Evolutionary conservation across 164 flowering plant genomes (phyloP).

Genomic region (Vitis riparia): DNA sequence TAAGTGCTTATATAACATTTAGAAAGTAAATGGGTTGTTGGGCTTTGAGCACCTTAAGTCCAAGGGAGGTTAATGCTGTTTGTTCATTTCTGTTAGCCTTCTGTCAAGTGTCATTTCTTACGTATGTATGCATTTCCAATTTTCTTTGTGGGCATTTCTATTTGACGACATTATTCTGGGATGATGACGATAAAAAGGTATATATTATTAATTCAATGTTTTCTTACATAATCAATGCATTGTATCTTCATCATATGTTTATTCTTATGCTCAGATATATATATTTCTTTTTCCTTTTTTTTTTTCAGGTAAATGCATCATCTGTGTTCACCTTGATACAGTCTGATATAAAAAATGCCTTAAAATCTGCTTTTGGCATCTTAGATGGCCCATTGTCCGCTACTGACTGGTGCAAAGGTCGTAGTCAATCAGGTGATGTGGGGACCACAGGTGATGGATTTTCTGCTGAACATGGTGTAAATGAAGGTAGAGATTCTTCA

Average conservation of each 20-base stretch:
- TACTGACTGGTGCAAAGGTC: slow-evolving; percentile 92
- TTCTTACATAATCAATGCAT: no score
- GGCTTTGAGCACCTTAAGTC: background rate
- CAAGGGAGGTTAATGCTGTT: background rate
- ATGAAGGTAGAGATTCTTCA: slow-evolving; percentile 73
- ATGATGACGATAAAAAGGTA: no score
- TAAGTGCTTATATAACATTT: no score
- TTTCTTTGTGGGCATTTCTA: background rate
- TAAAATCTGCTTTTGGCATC: slow-evolving; percentile 81
- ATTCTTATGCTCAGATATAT: slow-evolving; percentile 3
- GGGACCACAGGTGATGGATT: slow-evolving; percentile 59
- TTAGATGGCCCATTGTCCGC: slow-evolving; percentile 90
- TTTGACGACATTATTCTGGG: background rate
- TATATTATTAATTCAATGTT: no score
- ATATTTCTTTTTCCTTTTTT: background rate
- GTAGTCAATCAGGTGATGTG: slow-evolving; percentile 57
- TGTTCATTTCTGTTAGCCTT: background rate
- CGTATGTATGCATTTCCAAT: background rate
- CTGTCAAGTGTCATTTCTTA: background rate
- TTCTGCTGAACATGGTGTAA: slow-evolving; percentile 64
- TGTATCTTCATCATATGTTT: background rate
- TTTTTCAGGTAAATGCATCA: slow-evolving; percentile 75
- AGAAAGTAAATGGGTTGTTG: background rate
- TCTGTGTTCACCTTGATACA: slow-evolving; percentile 80
- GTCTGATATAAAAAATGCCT: slow-evolving; percentile 83